Base-by-base conservation (phyloP, 2,329 filamentous ascomycete species). In the Blumeriella jaapii region DNA sequence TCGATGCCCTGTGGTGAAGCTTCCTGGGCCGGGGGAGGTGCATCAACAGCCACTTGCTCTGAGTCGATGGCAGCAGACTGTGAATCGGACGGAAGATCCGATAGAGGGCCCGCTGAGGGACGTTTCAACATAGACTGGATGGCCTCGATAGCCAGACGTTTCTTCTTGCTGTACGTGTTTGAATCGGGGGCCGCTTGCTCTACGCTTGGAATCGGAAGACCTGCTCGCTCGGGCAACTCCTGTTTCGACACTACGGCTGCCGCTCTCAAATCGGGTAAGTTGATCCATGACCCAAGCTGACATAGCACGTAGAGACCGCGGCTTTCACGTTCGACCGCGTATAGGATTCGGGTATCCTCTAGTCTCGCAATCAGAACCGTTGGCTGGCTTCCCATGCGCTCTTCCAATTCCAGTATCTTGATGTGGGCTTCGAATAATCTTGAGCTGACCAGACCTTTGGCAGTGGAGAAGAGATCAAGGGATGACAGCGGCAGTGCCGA, bases 281-380 rank as follows among this genome's bases (percentile, higher is more conserved):
- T 69, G 14, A 82, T 65, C 78, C 79, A 83, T 13, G 62, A 57
- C 2, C 73, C 78, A 27, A 91, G 61, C 48, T 71, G 76, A 55
- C 78, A 86, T 16, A 84, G 54, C 8, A 72, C 70, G 54, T 82
- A 87, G 3, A 79, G 61, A 1, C 68, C 68, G 29, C 61, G 57
- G 11, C 65, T 61, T 22, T 82, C 72, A 15, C 72, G 67, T 59
- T 87, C 82, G n/a, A 83, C 59, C 9, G 68, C 77, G 52, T 74
- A 80, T 0, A 71, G 44, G 22, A 61, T 62, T 37, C 64, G 62
- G 41, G 64, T 67, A 16, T 65, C 60, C 27, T 78, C 71, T 28
- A 70, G 64, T 39, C 71, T 64, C 17, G 74, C 76, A 39, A 84
- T 62, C 7, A 84, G 64, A 11, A 82, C 60, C 39, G 67, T 68